phyloP scores from a whole-genome alignment of 2,329 filamentous ascomycete species.

The Blastomyces emzantsi region DNA sequence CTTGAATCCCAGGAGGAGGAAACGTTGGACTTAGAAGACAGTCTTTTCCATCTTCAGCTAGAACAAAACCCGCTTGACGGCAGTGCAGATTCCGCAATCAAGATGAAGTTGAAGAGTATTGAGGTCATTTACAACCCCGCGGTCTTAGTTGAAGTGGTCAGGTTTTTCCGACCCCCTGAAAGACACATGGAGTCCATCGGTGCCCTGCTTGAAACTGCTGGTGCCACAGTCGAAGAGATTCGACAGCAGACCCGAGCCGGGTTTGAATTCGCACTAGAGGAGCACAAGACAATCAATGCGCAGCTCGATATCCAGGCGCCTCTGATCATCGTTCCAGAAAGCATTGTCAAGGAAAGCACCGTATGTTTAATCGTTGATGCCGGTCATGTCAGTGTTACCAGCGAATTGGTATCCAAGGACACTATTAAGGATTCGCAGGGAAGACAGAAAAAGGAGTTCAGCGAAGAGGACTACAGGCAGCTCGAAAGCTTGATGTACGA shows the following conservation, averaged over 20 bases:
- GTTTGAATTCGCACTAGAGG: slow-evolving; percentile 89
- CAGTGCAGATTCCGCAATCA: slow-evolving; percentile 82
- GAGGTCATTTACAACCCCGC: slow-evolving; percentile 97
- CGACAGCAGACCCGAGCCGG: slow-evolving; percentile 93
- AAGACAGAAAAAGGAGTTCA: slow-evolving; percentile 81
- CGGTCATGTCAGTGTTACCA: slow-evolving; percentile 89
- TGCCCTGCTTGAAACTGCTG: slow-evolving; percentile 89
- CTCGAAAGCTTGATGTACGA: slow-evolving; percentile 96
- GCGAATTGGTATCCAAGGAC: slow-evolving; percentile 85
- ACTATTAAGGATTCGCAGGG: slow-evolving; percentile 82
- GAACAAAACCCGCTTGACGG: slow-evolving; percentile 94
- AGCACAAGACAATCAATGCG: slow-evolving; percentile 96
- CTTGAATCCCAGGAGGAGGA: slow-evolving; percentile 34
- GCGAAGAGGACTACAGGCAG: slow-evolving; percentile 75
- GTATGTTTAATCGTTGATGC: slow-evolving; percentile 92
- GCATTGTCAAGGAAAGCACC: slow-evolving; percentile 68
- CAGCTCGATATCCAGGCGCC: slow-evolving; percentile 93
- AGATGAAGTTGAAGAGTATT: slow-evolving; percentile 84
- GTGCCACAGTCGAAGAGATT: slow-evolving; percentile 89
- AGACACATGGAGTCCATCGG: slow-evolving; percentile 98
- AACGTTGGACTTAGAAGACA: slow-evolving; percentile 50
- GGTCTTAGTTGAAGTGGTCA: slow-evolving; percentile 80
- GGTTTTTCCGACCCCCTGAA: slow-evolving; percentile 94
- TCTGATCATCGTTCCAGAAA: slow-evolving; percentile 92
- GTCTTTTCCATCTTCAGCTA: slow-evolving; percentile 85